Base-by-base conservation (phyloP, 2,329 filamentous ascomycete genomes). In the Aspergillus viridinutans region DNA sequence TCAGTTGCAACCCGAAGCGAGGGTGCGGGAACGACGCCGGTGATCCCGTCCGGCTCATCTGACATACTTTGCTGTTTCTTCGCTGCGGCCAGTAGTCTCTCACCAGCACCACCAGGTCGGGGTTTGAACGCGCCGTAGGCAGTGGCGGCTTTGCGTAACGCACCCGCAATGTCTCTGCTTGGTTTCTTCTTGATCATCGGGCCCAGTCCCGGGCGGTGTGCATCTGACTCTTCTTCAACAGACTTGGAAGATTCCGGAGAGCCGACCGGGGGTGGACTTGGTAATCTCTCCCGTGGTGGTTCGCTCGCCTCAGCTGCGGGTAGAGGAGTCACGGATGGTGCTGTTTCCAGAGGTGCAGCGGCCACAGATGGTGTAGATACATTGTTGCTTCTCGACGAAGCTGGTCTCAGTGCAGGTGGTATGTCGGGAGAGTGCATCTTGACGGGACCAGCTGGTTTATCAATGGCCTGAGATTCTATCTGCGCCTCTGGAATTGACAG, bases 181-280 rank as follows among this genome's bases (percentile, higher is more conserved):
- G 86, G 87, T 69, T 90, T 90, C 61, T 88, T 85, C 74, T 90
- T 93, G 66, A 97, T 88, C 92, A 96, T 96, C 1, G 92, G 90
- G 0, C 91, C 91, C 6, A 96, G 81, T 1, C 91, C 92, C 20
- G 91, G 90, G n/a, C 90, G 80, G 62, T 81, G 78, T 29, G 74
- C 72, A 48, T 82, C 81, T 28, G 83, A 82, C 73, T 66, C 76
- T 73, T 74, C 80, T 80, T 71, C 74, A 10, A 74, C 58, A 14
- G 65, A 52, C 17, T 60, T 57, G 17, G 56, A 25, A n/a, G 51
- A 47, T 20, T 62, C 61, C 2, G 61, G 50, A 14, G 63, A 50
- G 52, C 58, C 59, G n/a, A 42, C 49, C 3, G 62, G 58, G 12
- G 63, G 42, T 29, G 60, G 57, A 5, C 51, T 32, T 14, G 58